These are phyloP conservation scores for Trebouxia sp. DNA, from an alignment of 139 green algal species.

Conservation along the genomic window DNA sequence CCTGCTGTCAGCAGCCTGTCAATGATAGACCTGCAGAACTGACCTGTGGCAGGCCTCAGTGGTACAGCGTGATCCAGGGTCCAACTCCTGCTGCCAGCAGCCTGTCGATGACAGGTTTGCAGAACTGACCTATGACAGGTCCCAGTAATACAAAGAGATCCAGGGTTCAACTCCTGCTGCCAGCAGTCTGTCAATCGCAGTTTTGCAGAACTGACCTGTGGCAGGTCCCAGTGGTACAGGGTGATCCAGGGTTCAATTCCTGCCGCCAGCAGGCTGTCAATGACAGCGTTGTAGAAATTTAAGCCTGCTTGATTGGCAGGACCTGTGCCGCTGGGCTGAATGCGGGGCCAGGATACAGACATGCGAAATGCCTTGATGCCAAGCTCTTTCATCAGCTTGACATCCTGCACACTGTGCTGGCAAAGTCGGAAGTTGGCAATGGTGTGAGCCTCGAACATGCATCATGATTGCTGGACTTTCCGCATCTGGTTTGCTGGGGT, in stretches of 20 bases:
- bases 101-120: background rate
- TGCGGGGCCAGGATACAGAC: conserved; percentile 52
- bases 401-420: conserved; percentile 31
- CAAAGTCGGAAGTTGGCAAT: background rate
- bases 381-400: conserved; percentile 48
- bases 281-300: conserved; percentile 51
- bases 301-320: conserved; percentile 37
- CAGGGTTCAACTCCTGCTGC: background rate
- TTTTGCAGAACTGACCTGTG: conserved; percentile 24
- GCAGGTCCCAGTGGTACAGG: conserved; percentile 62
- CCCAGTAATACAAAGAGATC: background rate
- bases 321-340: conserved; percentile 42
- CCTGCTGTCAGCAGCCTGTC: too few relatives aligned
- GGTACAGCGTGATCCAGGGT: conserved; percentile 36
- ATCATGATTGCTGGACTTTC: too few relatives aligned
- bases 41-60: conserved; percentile 49
- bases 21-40: background rate
- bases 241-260: conserved; percentile 60
- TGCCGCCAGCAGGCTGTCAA: conserved; percentile 49
- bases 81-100: background rate
- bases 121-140: background rate
- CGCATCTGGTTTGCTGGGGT: background rate
- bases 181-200: background rate
- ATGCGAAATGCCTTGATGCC: conserved; percentile 53
- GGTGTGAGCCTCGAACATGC: background rate